A percentile compares a stretch with the other conserved stretches of the same genome.
These are phyloP conservation scores for Fusarium sterilihyphosum DNA, from an alignment of 2,329 filamentous ascomycete genomes.

Conservation along the genomic window DNA sequence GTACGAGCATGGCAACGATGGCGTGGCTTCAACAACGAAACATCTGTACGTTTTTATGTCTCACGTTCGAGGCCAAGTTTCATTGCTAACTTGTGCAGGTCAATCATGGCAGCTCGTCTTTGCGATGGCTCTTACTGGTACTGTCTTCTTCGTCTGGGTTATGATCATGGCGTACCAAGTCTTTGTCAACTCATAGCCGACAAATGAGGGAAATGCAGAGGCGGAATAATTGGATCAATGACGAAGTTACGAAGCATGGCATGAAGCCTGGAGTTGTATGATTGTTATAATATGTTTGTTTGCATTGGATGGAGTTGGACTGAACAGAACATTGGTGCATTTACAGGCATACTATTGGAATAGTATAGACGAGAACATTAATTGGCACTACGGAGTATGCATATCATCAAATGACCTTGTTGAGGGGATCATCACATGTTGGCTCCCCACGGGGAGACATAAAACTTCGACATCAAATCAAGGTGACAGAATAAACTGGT, in stretches of 20 bases:
- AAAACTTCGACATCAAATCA: neutral
- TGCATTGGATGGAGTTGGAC: constrained; percentile 31
- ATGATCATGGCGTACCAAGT: constrained; percentile 75
- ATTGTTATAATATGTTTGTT: neutral
- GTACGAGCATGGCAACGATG: constrained; percentile 64
- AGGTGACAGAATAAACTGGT: neutral
- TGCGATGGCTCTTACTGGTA: constrained; percentile 68
- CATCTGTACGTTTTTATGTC: constrained; percentile 62
- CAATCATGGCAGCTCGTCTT: constrained; percentile 73
- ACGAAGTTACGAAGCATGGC: constrained; percentile 38
- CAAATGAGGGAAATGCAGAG: neutral
- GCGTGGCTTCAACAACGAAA: constrained; percentile 72
- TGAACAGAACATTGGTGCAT: constrained; percentile 19
- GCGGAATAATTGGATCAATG: neutral
- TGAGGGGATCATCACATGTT: neutral
- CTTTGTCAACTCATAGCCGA: constrained; percentile 57
- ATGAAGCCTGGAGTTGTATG: constrained; percentile 27
- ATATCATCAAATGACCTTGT: neutral
- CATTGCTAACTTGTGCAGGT: constrained; percentile 51
- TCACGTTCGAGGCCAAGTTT: too few species aligned
- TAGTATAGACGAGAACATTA: neutral
- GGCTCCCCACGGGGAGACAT: neutral
- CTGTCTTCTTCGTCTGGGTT: constrained; percentile 72
- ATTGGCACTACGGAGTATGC: neutral
- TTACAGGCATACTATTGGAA: neutral